Evolutionary conservation across 2,329 filamentous ascomycete genomes (phyloP), one percentile per base, ranked within the genome.

Genomic region (Penicillium sp.): DNA sequence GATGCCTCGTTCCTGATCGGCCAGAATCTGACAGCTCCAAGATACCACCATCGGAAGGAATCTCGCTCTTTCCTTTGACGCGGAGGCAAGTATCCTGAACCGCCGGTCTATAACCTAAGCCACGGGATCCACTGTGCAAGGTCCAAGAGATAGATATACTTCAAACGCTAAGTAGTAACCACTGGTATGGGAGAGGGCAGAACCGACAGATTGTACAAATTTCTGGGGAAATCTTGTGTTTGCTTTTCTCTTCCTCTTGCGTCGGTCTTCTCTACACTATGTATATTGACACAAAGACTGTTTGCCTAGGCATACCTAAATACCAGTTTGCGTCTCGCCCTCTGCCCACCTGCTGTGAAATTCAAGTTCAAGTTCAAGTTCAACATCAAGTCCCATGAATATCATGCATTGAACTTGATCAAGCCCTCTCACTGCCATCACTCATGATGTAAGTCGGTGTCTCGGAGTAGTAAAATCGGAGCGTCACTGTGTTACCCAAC

Each of bases 401-500:
- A 49, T 46, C 41, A 54, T 31, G 27, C 37, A 43, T 24, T 24
- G 35, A 24, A 33, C 9, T 50, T 27, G 39, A 46, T 40, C 40
- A 61, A 31, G 56, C 22, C 22, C 22, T 47, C 49, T 50, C 44
- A 33, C 51, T 40, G 36, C 39, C 18, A 55, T 50, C 18, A 36
- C 41, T 37, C 39, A 63, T 65, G 58, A 61, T 66, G 58, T 63
- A 57, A 64, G 51, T 51, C 43, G 47, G 52, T 54, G 56, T 62
- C 41, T 56, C 53, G 49, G 35, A 36, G 41, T 54, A 50, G 57
- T 55, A 35, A 54, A 57, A 50, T 33, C 60, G 47, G 44, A 60
- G 58, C 59, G 59, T 60, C 62, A 64, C 64, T 65, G 65, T 68
- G 54, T 54, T 33, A 68, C 66, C 51, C 55, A 63, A 16, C n/a